Percentiles rank a stretch among this genome's conserved stretches.
Evolutionary conservation across 2,329 filamentous ascomycete species (phyloP).

Genomic region (Pestalotiopsis fici): DNA sequence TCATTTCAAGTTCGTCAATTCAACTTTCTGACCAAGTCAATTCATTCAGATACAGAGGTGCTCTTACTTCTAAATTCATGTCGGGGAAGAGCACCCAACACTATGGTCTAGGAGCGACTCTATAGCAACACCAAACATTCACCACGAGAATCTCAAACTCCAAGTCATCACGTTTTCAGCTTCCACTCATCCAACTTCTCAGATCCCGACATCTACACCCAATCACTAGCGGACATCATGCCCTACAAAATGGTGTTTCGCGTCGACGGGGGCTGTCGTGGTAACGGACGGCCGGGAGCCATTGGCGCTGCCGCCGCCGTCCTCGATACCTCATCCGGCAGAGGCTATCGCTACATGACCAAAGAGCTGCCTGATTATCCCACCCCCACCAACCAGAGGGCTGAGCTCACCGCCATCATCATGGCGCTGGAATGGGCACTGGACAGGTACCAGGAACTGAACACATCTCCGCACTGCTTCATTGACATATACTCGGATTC

Average conservation of each 20-base stretch:
- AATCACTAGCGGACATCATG: neutral
- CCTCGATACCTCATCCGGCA: neutral
- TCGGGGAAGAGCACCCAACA: too few species aligned
- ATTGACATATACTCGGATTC: slow-evolving; percentile 25
- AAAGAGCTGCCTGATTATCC: neutral
- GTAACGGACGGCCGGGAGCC: neutral
- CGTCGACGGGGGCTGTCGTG: neutral
- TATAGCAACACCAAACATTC: too few species aligned
- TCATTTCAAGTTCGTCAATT: too few species aligned
- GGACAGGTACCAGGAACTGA: slow-evolving; percentile 13
- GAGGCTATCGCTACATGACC: neutral
- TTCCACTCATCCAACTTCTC: neutral
- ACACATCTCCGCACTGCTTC: slow-evolving; percentile 12
- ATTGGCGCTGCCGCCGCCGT: neutral
- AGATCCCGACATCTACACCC: neutral
- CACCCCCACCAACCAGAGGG: slow-evolving; percentile 12
- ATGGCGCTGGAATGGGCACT: slow-evolving; percentile 22
- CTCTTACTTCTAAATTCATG: too few species aligned
- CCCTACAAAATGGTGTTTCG: neutral
- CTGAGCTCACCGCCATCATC: slow-evolving; percentile 7
- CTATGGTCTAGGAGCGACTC: too few species aligned
- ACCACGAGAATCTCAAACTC: too few species aligned
- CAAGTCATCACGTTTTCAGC: neutral
- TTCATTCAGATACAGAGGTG: too few species aligned
- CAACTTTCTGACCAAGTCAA: too few species aligned